phyloP scores from a whole-genome alignment of 257 asterid genomes.

The Striga asiatica region DNA sequence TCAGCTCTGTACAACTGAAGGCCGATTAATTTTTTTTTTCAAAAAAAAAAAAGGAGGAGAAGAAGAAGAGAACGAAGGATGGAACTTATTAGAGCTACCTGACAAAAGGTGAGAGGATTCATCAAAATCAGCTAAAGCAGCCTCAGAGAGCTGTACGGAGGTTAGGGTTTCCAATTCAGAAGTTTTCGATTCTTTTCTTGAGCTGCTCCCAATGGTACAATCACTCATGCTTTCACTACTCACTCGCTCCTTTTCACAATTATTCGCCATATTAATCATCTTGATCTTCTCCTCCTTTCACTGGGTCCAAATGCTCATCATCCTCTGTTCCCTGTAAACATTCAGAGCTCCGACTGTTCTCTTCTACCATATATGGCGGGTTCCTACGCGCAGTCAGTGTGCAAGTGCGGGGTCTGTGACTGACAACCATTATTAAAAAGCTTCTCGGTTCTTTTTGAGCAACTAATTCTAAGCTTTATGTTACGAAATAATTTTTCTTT shows the following conservation, averaged over 20 bases:
- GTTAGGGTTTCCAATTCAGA: constrained; percentile 25
- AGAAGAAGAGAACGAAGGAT: background rate
- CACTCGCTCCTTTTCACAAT: constrained; percentile 23
- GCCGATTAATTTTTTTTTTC: too few relatives aligned
- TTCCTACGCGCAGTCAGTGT: constrained; percentile 25
- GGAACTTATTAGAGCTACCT: constrained; percentile 30
- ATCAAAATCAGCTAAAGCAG: constrained; percentile 25
- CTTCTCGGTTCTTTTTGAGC: too few relatives aligned
- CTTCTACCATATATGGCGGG: constrained; percentile 38
- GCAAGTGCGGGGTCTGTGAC: constrained; percentile 30
- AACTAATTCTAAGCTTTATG: too few relatives aligned
- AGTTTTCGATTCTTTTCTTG: constrained; percentile 18
- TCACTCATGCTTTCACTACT: constrained; percentile 16
- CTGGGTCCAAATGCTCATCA: constrained; percentile 11
- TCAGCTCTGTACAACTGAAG: background rate
- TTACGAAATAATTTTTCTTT: too few relatives aligned
- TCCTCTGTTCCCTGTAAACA: constrained; percentile 7
- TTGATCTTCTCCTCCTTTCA: constrained; percentile 11
- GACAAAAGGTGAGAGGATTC: constrained; percentile 32
- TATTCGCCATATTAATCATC: constrained; percentile 13
- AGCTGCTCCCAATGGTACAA: constrained; percentile 17
- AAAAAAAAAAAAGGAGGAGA: too few relatives aligned
- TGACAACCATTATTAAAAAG: too few relatives aligned
- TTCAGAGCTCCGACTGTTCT: constrained; percentile 19
- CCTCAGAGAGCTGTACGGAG: constrained; percentile 12